Base-by-base conservation (phyloP, 352 stramenopile genomes). In the Phytophthora palmivora region DNA sequence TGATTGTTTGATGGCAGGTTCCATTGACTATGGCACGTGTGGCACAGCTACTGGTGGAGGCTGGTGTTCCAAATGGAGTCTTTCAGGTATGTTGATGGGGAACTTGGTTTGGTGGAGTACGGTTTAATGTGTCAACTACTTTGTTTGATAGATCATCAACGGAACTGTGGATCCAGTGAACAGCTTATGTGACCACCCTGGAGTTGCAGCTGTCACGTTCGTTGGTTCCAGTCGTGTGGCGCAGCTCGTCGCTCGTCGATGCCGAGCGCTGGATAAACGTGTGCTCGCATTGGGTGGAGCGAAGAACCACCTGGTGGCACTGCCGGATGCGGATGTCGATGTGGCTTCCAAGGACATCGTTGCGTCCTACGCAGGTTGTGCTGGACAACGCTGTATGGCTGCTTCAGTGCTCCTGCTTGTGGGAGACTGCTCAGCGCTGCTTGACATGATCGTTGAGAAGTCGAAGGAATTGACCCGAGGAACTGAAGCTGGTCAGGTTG, bases 221-320 rank as follows among this genome's bases (percentile, higher is more conserved):
- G 97, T 99, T 0, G 97, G 97, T 30, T 98, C 90, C 3, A 96
- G 76, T 65, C 89, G 79, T 10, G 91, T 99, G 10, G 97, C 96
- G 6, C 87, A 98, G 72, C 70, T 97, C 21, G 95, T 99, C 3
- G 65, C 88, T n/a, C 78, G 95, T 32, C 84, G 91, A 33, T 98
- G 95, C 73, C 82, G 89, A 16, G 78, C 76, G 8, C 63, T 96
- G 2, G 87, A 98, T 66, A 99, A 99, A 76, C 91, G 96, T 16
- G 97, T 98, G 28, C 91, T 98, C 0, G 96, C 97, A 6, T 68
- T 99, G 0, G 97, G 97, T 6, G 97, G 97, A 18, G 97, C 97
- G 2, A 99, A 99, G 83, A 99, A 99, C 78, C 97, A 99, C 78
- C 72, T 99, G 3, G 88, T 99, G 26, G 96, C 96, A 1, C 71